Evolutionary conservation across 1,284 basidiomycete species (phyloP).

Genomic region (Singerocomus inundabilis): DNA sequence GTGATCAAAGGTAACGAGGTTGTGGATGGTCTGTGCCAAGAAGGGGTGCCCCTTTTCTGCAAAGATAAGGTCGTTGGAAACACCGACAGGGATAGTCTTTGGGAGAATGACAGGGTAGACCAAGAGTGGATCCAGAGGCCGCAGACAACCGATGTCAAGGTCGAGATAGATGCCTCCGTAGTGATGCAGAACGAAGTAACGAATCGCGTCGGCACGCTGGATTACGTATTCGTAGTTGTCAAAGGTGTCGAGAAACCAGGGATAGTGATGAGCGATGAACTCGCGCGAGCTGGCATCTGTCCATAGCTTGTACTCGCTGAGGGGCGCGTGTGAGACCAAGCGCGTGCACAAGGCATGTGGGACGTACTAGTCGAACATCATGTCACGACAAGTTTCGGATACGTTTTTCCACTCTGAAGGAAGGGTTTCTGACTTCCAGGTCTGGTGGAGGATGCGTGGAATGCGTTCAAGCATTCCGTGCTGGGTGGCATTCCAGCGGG

Average conservation of each 20-base stretch:
- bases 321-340: conserved; percentile 16
- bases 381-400: conserved; percentile 78
- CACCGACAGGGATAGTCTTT: conserved; percentile 93
- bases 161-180: conserved; percentile 97
- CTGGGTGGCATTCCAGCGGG: conserved; percentile 59
- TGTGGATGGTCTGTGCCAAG: conserved; percentile 91
- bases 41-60: conserved; percentile 85
- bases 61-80: conserved; percentile 98
- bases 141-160: conserved; percentile 92
- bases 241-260: conserved; percentile 91
- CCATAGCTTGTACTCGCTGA: conserved; percentile 95
- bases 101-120: conserved; percentile 90
- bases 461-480: conserved; percentile 69
- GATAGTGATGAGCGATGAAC: conserved; percentile 87
- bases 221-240: conserved; percentile 93
- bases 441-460: conserved; percentile 96
- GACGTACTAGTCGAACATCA: conserved; percentile 95
- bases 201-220: conserved; percentile 95
- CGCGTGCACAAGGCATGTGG: conserved; percentile 14
- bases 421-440: conserved; percentile 91
- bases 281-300: conserved; percentile 88
- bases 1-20: conserved; percentile 90
- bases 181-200: conserved; percentile 96
- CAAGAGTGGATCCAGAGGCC: conserved; percentile 88
- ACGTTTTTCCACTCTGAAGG: conserved; percentile 82